These are phyloP conservation scores for Flaveria sonorensis DNA, from an alignment of 129 eudicot species.

Conservation along the genomic window DNA sequence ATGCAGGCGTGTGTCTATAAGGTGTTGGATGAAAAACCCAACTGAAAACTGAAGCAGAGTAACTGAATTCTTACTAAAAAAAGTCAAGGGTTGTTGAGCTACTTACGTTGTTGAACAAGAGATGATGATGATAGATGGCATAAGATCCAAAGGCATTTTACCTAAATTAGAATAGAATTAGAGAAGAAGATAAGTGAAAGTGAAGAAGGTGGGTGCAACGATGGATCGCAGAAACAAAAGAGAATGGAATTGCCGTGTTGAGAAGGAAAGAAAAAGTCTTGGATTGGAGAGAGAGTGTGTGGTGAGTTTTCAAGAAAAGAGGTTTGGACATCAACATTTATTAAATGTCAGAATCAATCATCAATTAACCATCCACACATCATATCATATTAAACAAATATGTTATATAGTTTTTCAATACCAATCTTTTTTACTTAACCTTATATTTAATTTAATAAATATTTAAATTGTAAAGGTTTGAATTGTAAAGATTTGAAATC, in stretches of 20 bases:
- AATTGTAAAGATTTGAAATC: no score
- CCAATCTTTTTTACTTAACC: no score
- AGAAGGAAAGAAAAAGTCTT: constrained; percentile 33
- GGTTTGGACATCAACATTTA: constrained; percentile 17
- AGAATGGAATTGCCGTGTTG: constrained; percentile 35
- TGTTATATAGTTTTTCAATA: no score
- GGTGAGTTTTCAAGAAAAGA: constrained; percentile 9
- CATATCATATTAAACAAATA: no score
- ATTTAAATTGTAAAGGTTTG: no score
- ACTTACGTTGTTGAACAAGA: constrained; percentile 33
- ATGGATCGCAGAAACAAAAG: constrained; percentile 35
- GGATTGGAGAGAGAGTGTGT: background rate
- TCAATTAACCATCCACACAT: background rate
- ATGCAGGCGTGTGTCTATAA: constrained; percentile 11
- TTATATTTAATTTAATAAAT: no score
- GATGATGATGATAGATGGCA: constrained; percentile 10
- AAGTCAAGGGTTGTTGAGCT: constrained; percentile 25
- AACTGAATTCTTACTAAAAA: constrained; percentile 21
- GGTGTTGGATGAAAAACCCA: constrained; percentile 33
- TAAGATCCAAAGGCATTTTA: constrained; percentile 34
- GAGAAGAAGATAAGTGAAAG: constrained; percentile 14
- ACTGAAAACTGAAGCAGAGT: constrained; percentile 24
- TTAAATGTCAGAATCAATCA: constrained; percentile 16
- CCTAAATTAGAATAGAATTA: constrained; percentile 24
- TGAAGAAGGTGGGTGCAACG: background rate